These are phyloP conservation scores for Elaeis guineensis DNA, from an alignment of 176 grass and related monocot species.

Conservation along the genomic window DNA sequence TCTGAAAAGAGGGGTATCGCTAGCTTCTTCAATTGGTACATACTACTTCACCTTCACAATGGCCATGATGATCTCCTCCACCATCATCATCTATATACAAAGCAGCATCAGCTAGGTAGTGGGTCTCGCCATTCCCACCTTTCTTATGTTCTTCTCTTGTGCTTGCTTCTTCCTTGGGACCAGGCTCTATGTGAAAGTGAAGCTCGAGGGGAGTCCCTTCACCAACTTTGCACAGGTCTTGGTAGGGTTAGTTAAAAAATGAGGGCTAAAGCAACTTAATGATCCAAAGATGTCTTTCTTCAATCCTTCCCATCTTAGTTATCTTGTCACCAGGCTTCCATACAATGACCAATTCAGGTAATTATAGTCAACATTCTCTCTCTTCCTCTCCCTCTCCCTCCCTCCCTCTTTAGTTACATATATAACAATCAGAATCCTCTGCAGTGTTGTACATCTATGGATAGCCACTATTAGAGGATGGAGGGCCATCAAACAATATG, in stretches of 20 bases:
- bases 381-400: no score
- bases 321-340: constrained; percentile 37
- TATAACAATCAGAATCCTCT: no score
- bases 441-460: no score
- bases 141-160: constrained; percentile 44
- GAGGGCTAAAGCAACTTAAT: neutral
- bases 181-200: constrained; percentile 43
- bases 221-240: constrained; percentile 30
- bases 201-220: constrained; percentile 53
- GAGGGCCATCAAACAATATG: no score
- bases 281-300: constrained; percentile 4
- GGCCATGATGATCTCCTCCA: constrained; percentile 47
- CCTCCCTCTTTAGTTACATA: no score
- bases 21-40: constrained; percentile 98
- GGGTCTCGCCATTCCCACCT: constrained; percentile 52
- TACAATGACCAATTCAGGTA: constrained; percentile 65
- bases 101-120: constrained; percentile 57
- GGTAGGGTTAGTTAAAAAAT: constrained; percentile 33
- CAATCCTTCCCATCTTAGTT: constrained; percentile 24
- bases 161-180: constrained; percentile 53
- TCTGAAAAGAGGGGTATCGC: constrained; percentile 45
- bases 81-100: constrained; percentile 73
- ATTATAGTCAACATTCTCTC: neutral
- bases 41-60: constrained; percentile 75
- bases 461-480: no score